A percentile compares a stretch with the other conserved stretches of the same genome.
Conservation (phyloP, 805 yeast genomes). For the Tetrapisispora fleetii region DNA sequence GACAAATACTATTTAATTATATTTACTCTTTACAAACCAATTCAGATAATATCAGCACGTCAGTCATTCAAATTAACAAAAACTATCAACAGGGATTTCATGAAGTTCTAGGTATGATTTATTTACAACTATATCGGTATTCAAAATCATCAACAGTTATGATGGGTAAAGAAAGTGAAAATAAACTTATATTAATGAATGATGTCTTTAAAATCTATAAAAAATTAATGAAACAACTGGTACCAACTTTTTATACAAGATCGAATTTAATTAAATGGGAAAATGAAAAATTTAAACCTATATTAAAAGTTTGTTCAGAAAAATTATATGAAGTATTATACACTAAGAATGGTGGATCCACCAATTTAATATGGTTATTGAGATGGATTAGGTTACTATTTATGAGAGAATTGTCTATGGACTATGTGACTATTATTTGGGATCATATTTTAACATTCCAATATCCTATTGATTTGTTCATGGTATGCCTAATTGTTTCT, state of each 20-base stretch:
- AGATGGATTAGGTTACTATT: slow-evolving; percentile 27
- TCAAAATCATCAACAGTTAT: not conserved
- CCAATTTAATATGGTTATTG: slow-evolving; percentile 25
- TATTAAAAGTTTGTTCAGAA: slow-evolving; percentile 16
- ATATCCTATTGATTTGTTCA: slow-evolving; percentile 16
- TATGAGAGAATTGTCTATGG: slow-evolving; percentile 22
- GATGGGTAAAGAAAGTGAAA: not conserved
- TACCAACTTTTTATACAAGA: slow-evolving; percentile 21
- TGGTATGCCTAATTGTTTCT: slow-evolving; percentile 18
- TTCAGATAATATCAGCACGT: slow-evolving; percentile 1
- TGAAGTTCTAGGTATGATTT: slow-evolving; percentile 23
- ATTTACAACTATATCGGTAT: slow-evolving; percentile 15
- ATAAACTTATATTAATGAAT: slow-evolving; percentile 5
- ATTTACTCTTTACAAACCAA: slow-evolving; percentile 1
- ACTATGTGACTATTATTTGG: slow-evolving; percentile 21
- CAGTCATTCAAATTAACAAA: not conserved
- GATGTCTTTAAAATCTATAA: slow-evolving; percentile 18
- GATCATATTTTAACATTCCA: slow-evolving; percentile 23
- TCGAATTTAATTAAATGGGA: slow-evolving; percentile 20
- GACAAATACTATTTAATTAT: slow-evolving; percentile 20
- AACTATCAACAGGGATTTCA: slow-evolving; percentile 27
- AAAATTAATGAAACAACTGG: slow-evolving; percentile 20
- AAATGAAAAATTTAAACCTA: slow-evolving; percentile 10
- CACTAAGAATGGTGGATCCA: slow-evolving; percentile 5
- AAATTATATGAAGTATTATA: slow-evolving; percentile 7